Percentiles rank a stretch among this genome's conserved stretches.
Conservation (phyloP, 2,329 filamentous ascomycete genomes). For the Aspergillus floridensis region DNA sequence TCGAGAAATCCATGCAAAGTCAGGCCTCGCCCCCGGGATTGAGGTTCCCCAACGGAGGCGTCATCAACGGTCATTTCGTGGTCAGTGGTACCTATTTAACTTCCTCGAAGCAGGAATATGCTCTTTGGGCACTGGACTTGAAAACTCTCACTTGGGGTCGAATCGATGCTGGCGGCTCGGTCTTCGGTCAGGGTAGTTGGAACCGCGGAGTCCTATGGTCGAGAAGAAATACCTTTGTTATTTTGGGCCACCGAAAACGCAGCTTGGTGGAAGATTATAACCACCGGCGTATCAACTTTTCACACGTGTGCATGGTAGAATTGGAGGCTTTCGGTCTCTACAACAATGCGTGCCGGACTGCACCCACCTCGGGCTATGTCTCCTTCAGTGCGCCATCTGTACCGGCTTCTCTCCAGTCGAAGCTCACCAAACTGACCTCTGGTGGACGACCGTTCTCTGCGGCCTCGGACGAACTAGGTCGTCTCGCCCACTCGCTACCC, state of each 20-base stretch:
- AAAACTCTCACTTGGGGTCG: constrained; percentile 87
- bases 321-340: constrained; percentile 96
- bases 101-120: constrained; percentile 97
- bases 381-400: constrained; percentile 75
- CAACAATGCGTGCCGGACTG: constrained; percentile 80
- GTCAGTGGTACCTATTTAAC: constrained; percentile 97
- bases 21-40: constrained; percentile 85
- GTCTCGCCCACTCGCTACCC: constrained; percentile 72
- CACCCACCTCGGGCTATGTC: constrained; percentile 76
- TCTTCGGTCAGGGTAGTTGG: constrained; percentile 97
- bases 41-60: constrained; percentile 90
- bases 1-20: constrained; percentile 81
- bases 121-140: constrained; percentile 90
- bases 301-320: constrained; percentile 94
- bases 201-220: constrained; percentile 94
- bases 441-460: constrained; percentile 73
- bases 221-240: constrained; percentile 89
- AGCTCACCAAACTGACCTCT: constrained; percentile 55
- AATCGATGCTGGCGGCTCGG: constrained; percentile 89
- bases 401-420: constrained; percentile 53
- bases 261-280: constrained; percentile 98
- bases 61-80: constrained; percentile 95
- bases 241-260: constrained; percentile 87
- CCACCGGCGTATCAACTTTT: constrained; percentile 94
- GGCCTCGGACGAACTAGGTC: constrained; percentile 81